Evolutionary conservation across 768 basidiomycete species (phyloP).

Genomic region (Mycena pura): DNA sequence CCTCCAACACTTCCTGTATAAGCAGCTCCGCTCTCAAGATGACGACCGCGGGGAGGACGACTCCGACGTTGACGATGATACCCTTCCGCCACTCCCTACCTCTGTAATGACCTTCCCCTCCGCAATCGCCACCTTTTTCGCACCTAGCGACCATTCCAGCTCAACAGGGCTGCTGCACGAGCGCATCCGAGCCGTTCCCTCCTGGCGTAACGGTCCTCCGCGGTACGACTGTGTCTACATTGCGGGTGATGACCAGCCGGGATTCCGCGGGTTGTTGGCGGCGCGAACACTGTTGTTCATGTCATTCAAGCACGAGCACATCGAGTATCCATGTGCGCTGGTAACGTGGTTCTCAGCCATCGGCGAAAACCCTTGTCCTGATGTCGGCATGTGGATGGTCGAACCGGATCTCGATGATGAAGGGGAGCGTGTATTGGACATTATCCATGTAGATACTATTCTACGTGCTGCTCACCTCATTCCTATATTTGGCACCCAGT

Average conservation of each 20-base stretch:
- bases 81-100: conserved; percentile 9
- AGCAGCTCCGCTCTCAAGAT: conserved; percentile 31
- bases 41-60: conserved; percentile 11
- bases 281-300: conserved; percentile 34
- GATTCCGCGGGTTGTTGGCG: conserved; percentile 34
- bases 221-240: conserved; percentile 39
- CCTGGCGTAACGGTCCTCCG: conserved; percentile 34
- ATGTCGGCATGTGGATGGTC: conserved; percentile 39
- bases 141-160: conserved; percentile 44
- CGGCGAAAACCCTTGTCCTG: conserved; percentile 27
- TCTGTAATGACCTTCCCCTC: conserved; percentile 38
- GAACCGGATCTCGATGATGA: conserved; percentile 19
- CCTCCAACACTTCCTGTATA: conserved; percentile 31
- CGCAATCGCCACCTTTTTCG: conserved; percentile 38
- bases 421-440: conserved; percentile 13
- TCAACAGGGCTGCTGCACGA: conserved; percentile 38
- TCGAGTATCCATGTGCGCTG: conserved; percentile 34
- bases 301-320: conserved; percentile 25
- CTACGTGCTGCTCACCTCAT: conserved; percentile 38
- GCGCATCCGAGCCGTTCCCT: conserved; percentile 33
- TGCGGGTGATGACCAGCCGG: conserved; percentile 16
- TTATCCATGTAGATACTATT: conserved; percentile 38
- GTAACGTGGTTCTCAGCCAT: conserved; percentile 31
- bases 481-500: conserved; percentile 30
- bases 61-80: conserved; percentile 8